Evolutionary conservation across 352 stramenopile species (phyloP).

Genomic region (Phytophthora rubi): DNA sequence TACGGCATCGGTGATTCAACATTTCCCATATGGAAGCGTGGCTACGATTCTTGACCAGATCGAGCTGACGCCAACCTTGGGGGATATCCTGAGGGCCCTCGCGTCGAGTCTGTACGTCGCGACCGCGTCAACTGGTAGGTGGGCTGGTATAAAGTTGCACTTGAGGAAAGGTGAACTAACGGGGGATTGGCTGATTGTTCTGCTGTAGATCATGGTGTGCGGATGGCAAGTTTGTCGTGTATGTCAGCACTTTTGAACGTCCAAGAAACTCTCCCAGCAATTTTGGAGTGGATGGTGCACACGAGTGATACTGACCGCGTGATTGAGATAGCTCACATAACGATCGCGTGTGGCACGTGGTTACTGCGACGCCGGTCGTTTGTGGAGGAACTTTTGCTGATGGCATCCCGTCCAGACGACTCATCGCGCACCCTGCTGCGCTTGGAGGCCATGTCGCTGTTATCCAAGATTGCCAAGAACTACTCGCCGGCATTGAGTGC

Average conservation of each 20-base stretch:
- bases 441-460: slow-evolving; percentile 82
- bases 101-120: slow-evolving; percentile 74
- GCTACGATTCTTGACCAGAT: slow-evolving; percentile 52
- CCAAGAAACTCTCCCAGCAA: slow-evolving; percentile 59
- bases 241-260: slow-evolving; percentile 82
- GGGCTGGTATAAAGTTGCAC: neutral
- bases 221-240: slow-evolving; percentile 80
- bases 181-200: neutral
- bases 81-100: slow-evolving; percentile 69
- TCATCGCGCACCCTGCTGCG: slow-evolving; percentile 57
- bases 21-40: slow-evolving; percentile 81
- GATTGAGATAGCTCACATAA: slow-evolving; percentile 64
- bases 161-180: neutral
- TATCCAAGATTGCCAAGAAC: slow-evolving; percentile 88
- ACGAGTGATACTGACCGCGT: slow-evolving; percentile 51
- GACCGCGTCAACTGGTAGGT: slow-evolving; percentile 61
- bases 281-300: slow-evolving; percentile 79
- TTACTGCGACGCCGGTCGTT: slow-evolving; percentile 69
- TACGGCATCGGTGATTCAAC: slow-evolving; percentile 71
- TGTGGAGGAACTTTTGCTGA: slow-evolving; percentile 75
- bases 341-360: slow-evolving; percentile 67
- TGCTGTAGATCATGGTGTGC: slow-evolving; percentile 71
- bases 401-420: slow-evolving; percentile 70
- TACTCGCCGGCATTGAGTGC: slow-evolving; percentile 75
- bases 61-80: slow-evolving; percentile 59